Percentiles rank a stretch among this genome's conserved stretches.
Conservation (phyloP, 495 filamentous ascomycete genomes). For the Margaritispora aquatica region DNA sequence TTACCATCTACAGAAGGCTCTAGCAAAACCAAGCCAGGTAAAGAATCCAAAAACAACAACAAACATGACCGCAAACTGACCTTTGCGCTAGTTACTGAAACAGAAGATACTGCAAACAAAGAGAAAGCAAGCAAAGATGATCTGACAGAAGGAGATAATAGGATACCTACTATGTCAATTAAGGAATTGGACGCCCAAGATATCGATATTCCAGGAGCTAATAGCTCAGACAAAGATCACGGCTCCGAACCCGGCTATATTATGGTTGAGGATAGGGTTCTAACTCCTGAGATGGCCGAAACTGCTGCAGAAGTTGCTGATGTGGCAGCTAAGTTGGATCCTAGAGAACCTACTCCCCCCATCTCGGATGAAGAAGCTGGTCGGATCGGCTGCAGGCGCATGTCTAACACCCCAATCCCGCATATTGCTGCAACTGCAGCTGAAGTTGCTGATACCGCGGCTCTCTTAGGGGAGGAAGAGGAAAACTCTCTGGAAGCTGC, state of each 20-base stretch:
- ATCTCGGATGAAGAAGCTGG: conserved; percentile 27
- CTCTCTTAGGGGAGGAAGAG: conserved; percentile 23
- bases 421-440: conserved; percentile 37
- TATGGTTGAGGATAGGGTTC: neutral
- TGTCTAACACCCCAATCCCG: conserved; percentile 29
- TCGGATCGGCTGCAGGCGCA: conserved; percentile 25
- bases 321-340: conserved; percentile 17
- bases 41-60: no score
- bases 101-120: neutral
- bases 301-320: conserved; percentile 36
- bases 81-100: no score
- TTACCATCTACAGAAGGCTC: no score
- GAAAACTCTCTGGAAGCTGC: neutral
- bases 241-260: neutral
- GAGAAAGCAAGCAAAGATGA: neutral
- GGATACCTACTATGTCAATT: neutral
- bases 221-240: neutral
- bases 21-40: no score
- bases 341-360: conserved; percentile 22
- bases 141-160: neutral
- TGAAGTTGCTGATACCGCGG: conserved; percentile 42
- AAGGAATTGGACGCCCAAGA: neutral
- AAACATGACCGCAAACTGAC: no score
- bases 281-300: conserved; percentile 14
- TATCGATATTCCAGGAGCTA: neutral